Evolutionary conservation across 306 rosid genomes (phyloP), one percentile per base, ranked within the genome.

Genomic region (Fagus crenata): DNA sequence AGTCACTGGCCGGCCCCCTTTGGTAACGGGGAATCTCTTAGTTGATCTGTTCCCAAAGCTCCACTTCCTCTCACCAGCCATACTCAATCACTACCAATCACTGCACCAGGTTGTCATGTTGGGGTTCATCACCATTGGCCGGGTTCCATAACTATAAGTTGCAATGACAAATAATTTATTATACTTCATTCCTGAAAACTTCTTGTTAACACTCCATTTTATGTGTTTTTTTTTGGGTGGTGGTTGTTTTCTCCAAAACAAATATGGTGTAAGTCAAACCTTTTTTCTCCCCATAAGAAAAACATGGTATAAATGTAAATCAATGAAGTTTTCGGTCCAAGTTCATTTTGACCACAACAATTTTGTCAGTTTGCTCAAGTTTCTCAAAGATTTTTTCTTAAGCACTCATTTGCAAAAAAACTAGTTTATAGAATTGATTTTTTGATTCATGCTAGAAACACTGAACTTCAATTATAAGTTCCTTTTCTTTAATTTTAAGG

Each of bases 401-500:
- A 28, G 51, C 51, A 9, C 33, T 3, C 33, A 28, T 61, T 12
- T 61, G 41, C 51, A 6, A 43, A 43, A 43, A 43, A 43, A 43
- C 28, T 31, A 39, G 4, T 32, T 28, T 32, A 60, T 28, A 1
- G 15, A 8, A 32, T 60, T 28, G 31, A 59, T 28, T 3, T 56
- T 49, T 64, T 68, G 22, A 33, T 18, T 35, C 41, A 17, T 35
- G 5, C 36, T 65, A 22, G 56, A 49, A 60, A 51, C 31, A 1
- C 6, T 17, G 72, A 35, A 67, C 13, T 37, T 46, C 18, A 17
- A 60, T 60, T 18, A 13, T n/a, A 14, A 43, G 35, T 54, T 73
- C 75, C 71, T 46, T 72, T 78, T n/a, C 8, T 72, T 14, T 54
- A 49, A 37, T 79, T 78, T 43, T 33, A 69, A 70, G 7, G 56